A percentile compares a stretch with the other conserved stretches of the same genome.
Conservation (phyloP, 2,329 filamentous ascomycete genomes). For the Penicillium expansum region DNA sequence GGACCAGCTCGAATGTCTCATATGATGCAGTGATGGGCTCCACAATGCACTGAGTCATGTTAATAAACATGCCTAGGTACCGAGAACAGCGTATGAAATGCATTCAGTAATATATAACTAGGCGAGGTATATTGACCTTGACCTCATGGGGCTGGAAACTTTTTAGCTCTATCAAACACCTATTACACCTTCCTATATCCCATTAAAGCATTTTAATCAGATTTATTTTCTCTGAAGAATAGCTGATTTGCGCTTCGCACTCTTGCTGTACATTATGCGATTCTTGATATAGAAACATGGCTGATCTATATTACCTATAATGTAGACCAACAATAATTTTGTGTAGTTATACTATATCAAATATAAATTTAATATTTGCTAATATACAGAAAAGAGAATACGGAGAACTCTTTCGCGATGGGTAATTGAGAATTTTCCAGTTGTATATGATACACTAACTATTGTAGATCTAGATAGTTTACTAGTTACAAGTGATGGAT, state of each 20-base stretch:
- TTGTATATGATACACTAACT: neutral
- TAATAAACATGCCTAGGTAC: neutral
- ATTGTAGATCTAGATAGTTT: neutral
- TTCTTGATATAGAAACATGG: neutral
- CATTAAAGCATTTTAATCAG: neutral
- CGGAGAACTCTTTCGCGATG: neutral
- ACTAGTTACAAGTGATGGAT: neutral
- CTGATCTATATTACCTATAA: neutral
- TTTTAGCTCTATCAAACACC: too few relatives aligned
- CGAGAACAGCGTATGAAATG: neutral
- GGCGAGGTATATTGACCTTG: too few relatives aligned
- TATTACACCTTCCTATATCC: neutral
- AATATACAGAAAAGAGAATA: neutral
- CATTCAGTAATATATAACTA: too few relatives aligned
- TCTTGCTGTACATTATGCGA: neutral
- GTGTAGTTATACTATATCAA: neutral
- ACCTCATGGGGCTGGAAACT: neutral
- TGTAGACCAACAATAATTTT: neutral
- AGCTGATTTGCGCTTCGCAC: neutral
- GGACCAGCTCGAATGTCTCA: slow-evolving; percentile 1
- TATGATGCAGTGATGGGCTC: neutral
- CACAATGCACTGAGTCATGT: neutral
- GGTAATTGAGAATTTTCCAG: neutral
- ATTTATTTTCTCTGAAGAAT: neutral
- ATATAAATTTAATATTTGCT: neutral